Evolutionary conservation across 257 asterid species (phyloP), one percentile per base, ranked within the genome.

Genomic region (Solanum chilense): DNA sequence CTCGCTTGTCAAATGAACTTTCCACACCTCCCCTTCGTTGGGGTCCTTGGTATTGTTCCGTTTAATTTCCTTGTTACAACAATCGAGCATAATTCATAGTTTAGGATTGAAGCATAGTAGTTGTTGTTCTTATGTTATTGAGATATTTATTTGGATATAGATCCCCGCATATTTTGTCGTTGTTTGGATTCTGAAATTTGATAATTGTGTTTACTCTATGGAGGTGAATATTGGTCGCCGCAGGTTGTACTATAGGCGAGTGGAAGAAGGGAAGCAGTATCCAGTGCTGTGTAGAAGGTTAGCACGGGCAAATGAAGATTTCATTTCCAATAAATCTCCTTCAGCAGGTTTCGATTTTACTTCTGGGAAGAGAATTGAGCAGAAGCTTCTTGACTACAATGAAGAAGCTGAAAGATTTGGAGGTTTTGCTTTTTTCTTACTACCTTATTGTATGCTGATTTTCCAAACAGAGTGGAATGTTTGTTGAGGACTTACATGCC

Each of bases 351-450:
- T 97, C 87, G 99, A 97, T 93, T 97, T 94, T 88, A 94, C 93
- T 25, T 92, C 98, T 3, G 99, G 99, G 58, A 91, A 91, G 92
- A 97, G 93, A 90, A 93, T 96, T 88, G 99, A 97, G 95, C 97
- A 97, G 88, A 96, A 90, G 92, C 89, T 97, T 92, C 94, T 97
- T 49, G 99, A 97, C 90, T 95, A 95, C 92, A 97, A 97, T 89
- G 91, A 94, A 91, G 99, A 97, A 93, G 98, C 98, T 44, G 99
- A 96, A 89, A 89, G 95, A 88, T 96, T 92, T 90, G 98, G 98
- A 88, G 98, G 99, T 93, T 90, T 45, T 56, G 66, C 71, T 35
- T 76, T 82, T 76, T 74, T 76, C 52, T 85, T 73, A 49, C 83
- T 12, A 11, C 66, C 64, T 86, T 16, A 31, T 86, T 60, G 29